Conservation (phyloP, 2,329 filamentous ascomycete species). For the Pseudogymnoascus sp. region DNA sequence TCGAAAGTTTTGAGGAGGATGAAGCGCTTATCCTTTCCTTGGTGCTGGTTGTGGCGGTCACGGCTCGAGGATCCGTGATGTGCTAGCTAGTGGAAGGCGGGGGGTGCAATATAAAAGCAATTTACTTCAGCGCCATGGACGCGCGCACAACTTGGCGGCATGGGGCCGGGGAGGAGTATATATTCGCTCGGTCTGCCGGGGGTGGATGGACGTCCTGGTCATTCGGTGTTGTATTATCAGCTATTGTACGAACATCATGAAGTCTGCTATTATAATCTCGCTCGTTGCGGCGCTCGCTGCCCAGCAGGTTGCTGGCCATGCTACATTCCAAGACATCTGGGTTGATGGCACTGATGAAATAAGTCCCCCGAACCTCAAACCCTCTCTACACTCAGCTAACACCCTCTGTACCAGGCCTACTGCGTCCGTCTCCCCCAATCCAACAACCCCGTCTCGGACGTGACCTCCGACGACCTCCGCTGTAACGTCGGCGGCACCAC, state of each 20-base stretch:
- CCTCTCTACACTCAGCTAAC: conserved; percentile 38
- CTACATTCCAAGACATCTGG: conserved; percentile 44
- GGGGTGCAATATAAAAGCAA: background rate
- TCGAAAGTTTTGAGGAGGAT: background rate
- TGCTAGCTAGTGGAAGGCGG: background rate
- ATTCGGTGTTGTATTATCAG: conserved; percentile 17
- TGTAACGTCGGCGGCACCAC: conserved; percentile 38
- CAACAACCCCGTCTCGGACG: conserved; percentile 45
- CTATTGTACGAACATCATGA: conserved; percentile 11
- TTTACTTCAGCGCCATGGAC: conserved; percentile 1
- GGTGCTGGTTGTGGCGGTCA: background rate
- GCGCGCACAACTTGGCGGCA: background rate
- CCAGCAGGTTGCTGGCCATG: conserved; percentile 35
- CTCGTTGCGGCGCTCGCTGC: conserved; percentile 12
- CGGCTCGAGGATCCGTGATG: background rate
- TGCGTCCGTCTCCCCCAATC: conserved; percentile 42
- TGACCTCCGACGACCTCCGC: conserved; percentile 41
- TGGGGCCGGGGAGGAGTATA: background rate
- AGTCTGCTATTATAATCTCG: conserved; percentile 10
- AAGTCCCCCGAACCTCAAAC: conserved; percentile 27
- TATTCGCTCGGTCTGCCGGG: background rate
- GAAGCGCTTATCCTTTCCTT: background rate
- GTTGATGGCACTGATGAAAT: conserved; percentile 40
- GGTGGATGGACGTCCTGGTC: conserved; percentile 34
- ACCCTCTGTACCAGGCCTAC: conserved; percentile 35